Base-by-base conservation (phyloP, 768 basidiomycete species). In the Panellus pusillus region DNA sequence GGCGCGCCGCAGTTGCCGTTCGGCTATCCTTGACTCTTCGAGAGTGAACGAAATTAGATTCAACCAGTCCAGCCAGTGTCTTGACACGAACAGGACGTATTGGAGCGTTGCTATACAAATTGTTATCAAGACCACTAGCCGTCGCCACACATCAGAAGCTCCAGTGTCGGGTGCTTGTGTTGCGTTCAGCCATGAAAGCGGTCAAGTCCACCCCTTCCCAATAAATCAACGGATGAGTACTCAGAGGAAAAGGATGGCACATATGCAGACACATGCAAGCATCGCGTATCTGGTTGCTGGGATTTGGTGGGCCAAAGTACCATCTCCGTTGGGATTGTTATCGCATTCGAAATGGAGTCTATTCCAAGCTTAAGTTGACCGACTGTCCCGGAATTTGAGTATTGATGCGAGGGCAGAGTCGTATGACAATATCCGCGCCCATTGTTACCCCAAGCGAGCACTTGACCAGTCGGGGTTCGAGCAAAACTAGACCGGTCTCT, bases 391-490 rank as follows among this genome's bases (percentile, higher is more conserved):
- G 52, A 54, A 24, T 49, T 42, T 41, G 6, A 18, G 27, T 42
- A n/a, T 8, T 29, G 9, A 28, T 24, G 12, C 45, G 38, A 28
- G 9, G 31, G 42, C n/a, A 42, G 29, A 38, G 50, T 46, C 9
- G 24, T 61, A 36, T 35, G 20, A 48, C 4, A 15, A 8, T 55
- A 88, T 88, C 93, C 93, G 61, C 79, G 87, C 58, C 90, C 86
- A 66, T 97, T 96, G 1, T 91, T 91, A 41, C 94, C 94, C 83
- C 90, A 96, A 0, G 85, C 91, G 17, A 98, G 78, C 9, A 95
- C 89, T 49, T 83, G 75, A 2, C 93, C 94, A 2, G 74, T 69
- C 3, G 60, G 52, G 0, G 91, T 92, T 20, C 83, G 74, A 9
- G 78, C 86, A 63, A 91, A 92, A 62, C 89, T 93, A 43, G 80